phyloP scores from a whole-genome alignment of 306 rosid genomes.

The Quercus suber region DNA sequence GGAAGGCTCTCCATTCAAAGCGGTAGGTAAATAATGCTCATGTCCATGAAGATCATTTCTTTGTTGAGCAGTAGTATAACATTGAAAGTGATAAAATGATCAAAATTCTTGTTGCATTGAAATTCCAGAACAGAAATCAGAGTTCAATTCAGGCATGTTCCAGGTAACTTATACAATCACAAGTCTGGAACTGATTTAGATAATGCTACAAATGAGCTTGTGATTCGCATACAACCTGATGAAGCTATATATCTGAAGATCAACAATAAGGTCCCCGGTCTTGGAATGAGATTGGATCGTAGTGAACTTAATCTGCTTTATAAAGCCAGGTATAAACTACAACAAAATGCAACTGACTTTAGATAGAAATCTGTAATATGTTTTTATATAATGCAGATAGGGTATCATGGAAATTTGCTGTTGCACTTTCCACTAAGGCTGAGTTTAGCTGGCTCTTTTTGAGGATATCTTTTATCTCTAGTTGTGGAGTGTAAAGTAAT shows the following conservation, averaged over 20 bases:
- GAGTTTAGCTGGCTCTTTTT: too few species aligned
- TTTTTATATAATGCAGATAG: neutral
- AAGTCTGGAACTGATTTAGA: conserved; percentile 88
- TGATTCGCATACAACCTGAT: conserved; percentile 90
- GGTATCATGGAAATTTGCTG: neutral
- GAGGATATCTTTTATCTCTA: neutral
- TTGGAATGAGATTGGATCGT: conserved; percentile 93
- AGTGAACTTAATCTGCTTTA: conserved; percentile 84
- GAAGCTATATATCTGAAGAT: conserved; percentile 94
- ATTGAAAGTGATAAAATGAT: conserved; percentile 11
- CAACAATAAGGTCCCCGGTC: conserved; percentile 97
- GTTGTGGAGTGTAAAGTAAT: too few species aligned
- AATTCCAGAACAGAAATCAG: conserved; percentile 89
- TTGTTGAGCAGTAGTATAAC: conserved; percentile 5
- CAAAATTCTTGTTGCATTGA: conserved; percentile 9
- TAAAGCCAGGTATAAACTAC: conserved; percentile 61
- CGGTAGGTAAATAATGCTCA: conserved; percentile 39
- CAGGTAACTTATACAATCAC: conserved; percentile 86
- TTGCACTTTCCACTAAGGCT: too few species aligned
- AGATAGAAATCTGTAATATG: neutral
- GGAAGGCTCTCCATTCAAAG: conserved; percentile 91
- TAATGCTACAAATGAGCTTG: conserved; percentile 93
- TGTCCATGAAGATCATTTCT: neutral
- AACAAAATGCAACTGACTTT: neutral
- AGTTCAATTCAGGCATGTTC: conserved; percentile 94